Evolutionary conservation across 495 filamentous ascomycete species (phyloP).

Genomic region (Tuber magnatum): DNA sequence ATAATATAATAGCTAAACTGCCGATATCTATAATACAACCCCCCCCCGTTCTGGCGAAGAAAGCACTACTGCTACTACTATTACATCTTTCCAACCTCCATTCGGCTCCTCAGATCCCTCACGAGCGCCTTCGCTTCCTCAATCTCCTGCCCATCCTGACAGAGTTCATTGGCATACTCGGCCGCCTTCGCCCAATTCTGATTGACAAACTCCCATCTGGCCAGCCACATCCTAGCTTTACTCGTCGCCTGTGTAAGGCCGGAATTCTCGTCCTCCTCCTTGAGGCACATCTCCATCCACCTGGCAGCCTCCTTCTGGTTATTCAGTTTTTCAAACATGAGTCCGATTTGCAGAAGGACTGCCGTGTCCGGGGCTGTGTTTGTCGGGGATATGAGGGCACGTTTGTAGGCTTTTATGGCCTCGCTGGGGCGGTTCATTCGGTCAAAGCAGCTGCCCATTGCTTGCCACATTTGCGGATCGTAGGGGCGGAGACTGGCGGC

Average conservation of each 20-base stretch:
- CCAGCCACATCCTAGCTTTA: conserved; percentile 90
- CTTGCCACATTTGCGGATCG: conserved; percentile 98
- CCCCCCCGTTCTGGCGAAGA: not conserved
- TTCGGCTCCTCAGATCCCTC: conserved; percentile 73
- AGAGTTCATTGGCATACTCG: conserved; percentile 79
- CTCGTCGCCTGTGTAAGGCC: conserved; percentile 83
- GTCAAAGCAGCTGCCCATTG: conserved; percentile 81
- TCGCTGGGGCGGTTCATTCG: conserved; percentile 75
- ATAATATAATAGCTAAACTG: not conserved
- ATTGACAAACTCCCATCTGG: conserved; percentile 64
- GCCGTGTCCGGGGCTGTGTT: conserved; percentile 73
- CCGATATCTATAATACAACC: not conserved
- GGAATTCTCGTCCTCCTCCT: conserved; percentile 72
- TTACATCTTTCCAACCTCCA: conserved; percentile 51
- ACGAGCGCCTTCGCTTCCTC: conserved; percentile 97
- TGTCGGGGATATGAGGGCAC: conserved; percentile 69
- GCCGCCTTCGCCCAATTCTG: conserved; percentile 69
- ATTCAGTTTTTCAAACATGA: conserved; percentile 72
- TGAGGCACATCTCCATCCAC: conserved; percentile 92
- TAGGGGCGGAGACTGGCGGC: conserved; percentile 83
- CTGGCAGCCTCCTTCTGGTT: conserved; percentile 70
- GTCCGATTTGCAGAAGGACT: conserved; percentile 79
- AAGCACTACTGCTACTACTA: not conserved
- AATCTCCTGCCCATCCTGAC: conserved; percentile 93
- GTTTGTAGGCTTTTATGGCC: conserved; percentile 88